Percentiles rank a stretch among this genome's conserved stretches.
These are phyloP conservation scores for Intubia oerlemansii DNA, from an alignment of 2,329 filamentous ascomycete genomes.

Conservation along the genomic window DNA sequence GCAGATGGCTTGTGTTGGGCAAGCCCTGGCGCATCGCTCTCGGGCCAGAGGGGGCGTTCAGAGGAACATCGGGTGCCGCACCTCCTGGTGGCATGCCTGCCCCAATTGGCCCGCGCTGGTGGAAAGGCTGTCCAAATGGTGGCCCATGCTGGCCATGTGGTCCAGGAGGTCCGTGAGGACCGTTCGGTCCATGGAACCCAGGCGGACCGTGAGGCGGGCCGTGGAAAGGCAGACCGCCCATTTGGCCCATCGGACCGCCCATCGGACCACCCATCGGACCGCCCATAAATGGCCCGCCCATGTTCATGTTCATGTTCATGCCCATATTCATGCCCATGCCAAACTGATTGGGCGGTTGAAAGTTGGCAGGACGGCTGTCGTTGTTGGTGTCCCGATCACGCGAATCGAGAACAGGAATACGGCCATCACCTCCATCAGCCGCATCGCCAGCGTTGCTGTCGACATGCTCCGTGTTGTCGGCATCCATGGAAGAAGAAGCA, in stretches of 20 bases:
- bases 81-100: background rate
- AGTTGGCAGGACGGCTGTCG: background rate
- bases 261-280: too few species aligned
- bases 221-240: too few species aligned
- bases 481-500: too few species aligned
- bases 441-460: conserved; percentile 4
- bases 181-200: too few species aligned
- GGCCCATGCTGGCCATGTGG: background rate
- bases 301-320: too few species aligned
- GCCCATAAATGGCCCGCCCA: too few species aligned
- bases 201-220: too few species aligned
- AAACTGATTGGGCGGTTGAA: conserved; percentile 1
- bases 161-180: too few species aligned
- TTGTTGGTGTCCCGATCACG: too few species aligned
- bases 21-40: conserved; percentile 85
- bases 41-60: conserved; percentile 74
- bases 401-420: conserved; percentile 3
- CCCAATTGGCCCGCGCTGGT: background rate
- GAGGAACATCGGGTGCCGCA: conserved; percentile 20
- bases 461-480: background rate
- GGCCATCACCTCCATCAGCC: background rate
- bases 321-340: conserved; percentile 1
- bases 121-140: background rate
- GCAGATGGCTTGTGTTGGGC: conserved; percentile 58
- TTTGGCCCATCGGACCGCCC: too few species aligned